Percentiles rank a stretch among this genome's conserved stretches.
These are phyloP conservation scores for Aspergillus fumigatiaffinis DNA, from an alignment of 2,329 filamentous ascomycete genomes.

Conservation along the genomic window DNA sequence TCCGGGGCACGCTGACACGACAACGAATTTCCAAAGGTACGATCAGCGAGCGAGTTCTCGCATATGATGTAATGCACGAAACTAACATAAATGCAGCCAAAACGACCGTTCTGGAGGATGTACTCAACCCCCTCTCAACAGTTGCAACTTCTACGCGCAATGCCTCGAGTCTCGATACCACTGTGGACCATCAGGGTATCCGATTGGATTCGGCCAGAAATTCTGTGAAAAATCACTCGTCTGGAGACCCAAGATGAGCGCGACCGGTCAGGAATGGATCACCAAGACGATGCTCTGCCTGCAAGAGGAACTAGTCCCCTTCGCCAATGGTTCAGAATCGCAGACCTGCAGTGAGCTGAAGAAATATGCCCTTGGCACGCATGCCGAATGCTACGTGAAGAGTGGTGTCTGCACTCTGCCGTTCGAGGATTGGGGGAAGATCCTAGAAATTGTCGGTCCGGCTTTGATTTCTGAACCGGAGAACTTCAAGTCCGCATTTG, in stretches of 20 bases:
- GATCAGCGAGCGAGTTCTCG: not conserved
- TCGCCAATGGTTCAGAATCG: conserved; percentile 9
- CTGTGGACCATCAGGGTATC: conserved; percentile 25
- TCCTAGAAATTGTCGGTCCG: conserved; percentile 14
- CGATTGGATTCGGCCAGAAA: conserved; percentile 27
- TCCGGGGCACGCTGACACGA: not conserved
- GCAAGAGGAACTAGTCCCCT: conserved; percentile 21
- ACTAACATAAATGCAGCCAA: not conserved
- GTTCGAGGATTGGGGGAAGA: conserved; percentile 16
- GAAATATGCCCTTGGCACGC: conserved; percentile 17
- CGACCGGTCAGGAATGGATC: conserved; percentile 21
- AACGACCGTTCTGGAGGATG: not conserved
- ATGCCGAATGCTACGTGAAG: conserved; percentile 20
- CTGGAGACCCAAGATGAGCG: conserved; percentile 11
- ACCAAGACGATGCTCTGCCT: conserved; percentile 26
- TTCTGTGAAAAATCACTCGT: conserved; percentile 22
- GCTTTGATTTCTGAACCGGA: not conserved
- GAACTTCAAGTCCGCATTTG: not conserved
- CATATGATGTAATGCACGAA: not conserved
- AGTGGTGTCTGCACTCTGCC: conserved; percentile 19
- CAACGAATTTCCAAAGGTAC: not conserved
- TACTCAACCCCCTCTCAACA: conserved; percentile 14
- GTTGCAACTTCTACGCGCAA: conserved; percentile 24
- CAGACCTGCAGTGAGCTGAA: conserved; percentile 14
- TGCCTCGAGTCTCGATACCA: conserved; percentile 19